A percentile compares a stretch with the other conserved stretches of the same genome.
Conservation (phyloP, 345 rosid genomes). For the Citrus reticulata region DNA sequence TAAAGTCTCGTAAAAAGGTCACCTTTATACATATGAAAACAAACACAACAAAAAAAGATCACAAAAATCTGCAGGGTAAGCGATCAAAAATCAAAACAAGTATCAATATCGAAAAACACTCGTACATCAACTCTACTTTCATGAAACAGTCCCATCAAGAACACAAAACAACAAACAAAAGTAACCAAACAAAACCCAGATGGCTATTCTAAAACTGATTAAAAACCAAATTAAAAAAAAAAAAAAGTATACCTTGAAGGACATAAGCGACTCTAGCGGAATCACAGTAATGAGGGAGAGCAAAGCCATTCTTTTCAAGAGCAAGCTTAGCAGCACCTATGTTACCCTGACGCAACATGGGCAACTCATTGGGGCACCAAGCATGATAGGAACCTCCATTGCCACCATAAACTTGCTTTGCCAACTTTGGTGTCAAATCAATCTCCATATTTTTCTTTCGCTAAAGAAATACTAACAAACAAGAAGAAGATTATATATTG, state of each 20-base stretch:
- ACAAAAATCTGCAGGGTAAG: neutral
- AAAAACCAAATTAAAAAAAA: neutral
- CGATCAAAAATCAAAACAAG: neutral
- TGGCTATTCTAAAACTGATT: neutral
- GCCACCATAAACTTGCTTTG: slow-evolving; percentile 64
- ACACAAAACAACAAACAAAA: neutral
- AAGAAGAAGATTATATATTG: too few species aligned
- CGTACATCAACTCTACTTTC: neutral
- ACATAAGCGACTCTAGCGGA: slow-evolving; percentile 89
- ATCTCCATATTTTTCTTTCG: slow-evolving; percentile 46
- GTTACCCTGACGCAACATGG: slow-evolving; percentile 69
- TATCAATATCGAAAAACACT: neutral
- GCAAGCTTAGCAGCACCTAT: slow-evolving; percentile 89
- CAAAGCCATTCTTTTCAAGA: slow-evolving; percentile 78
- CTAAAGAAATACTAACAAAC: neutral
- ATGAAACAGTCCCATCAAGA: neutral
- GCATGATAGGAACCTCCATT: slow-evolving; percentile 76
- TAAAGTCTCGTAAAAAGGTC: neutral
- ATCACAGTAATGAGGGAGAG: slow-evolving; percentile 85
- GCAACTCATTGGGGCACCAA: slow-evolving; percentile 77
- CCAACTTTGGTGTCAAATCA: slow-evolving; percentile 70
- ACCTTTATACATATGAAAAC: neutral
- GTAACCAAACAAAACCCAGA: neutral
- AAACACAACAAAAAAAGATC: neutral
- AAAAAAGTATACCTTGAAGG: slow-evolving; percentile 54